Evolutionary conservation across 345 rosid species (phyloP).

Genomic region (Citrus sinensis): DNA sequence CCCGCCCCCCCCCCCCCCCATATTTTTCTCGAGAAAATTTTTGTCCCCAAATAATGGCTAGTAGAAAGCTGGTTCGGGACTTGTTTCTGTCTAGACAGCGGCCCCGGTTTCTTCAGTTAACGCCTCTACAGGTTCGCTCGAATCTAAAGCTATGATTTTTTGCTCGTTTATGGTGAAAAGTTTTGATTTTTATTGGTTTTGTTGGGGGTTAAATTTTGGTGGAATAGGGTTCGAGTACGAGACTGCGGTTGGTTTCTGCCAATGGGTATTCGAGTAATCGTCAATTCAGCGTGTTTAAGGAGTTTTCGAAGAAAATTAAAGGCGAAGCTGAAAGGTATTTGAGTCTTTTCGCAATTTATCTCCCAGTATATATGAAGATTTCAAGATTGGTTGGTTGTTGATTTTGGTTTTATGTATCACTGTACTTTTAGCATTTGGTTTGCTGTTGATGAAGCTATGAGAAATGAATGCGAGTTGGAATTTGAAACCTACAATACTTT

Average conservation of each 20-base stretch:
- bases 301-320: constrained; percentile 69
- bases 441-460: neutral
- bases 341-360: neutral
- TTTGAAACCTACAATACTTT: neutral
- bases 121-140: constrained; percentile 43
- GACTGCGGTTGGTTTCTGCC: constrained; percentile 32
- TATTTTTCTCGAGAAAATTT: neutral
- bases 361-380: neutral
- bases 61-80: constrained; percentile 75
- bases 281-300: constrained; percentile 67
- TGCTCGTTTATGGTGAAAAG: neutral
- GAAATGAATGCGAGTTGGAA: neutral
- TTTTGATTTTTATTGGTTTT: constrained; percentile 11
- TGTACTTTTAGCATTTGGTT: neutral
- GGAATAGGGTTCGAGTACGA: constrained; percentile 39
- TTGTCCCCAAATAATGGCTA: constrained; percentile 46
- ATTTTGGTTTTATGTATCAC: neutral
- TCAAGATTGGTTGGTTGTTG: neutral
- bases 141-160: neutral
- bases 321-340: constrained; percentile 69
- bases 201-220: constrained; percentile 8
- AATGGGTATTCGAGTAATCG: constrained; percentile 43
- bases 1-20: neutral
- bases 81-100: constrained; percentile 49
- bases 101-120: constrained; percentile 35